phyloP scores from a whole-genome alignment of 345 rosid genomes.

The Kernera saxatilis region DNA sequence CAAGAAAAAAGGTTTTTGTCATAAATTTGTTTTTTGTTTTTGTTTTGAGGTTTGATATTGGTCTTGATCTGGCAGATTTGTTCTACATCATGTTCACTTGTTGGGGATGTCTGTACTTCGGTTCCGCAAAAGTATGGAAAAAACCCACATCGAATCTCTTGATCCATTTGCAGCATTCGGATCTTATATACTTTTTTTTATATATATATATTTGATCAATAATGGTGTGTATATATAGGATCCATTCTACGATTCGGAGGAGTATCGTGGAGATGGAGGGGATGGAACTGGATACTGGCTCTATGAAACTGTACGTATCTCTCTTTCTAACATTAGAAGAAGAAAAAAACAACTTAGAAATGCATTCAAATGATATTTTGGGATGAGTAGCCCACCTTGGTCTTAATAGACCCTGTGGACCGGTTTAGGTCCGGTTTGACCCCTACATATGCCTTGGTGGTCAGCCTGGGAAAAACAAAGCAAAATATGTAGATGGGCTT shows the following conservation, averaged over 20 bases:
- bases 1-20: background rate
- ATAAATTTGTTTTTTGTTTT: background rate
- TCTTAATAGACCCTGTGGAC: background rate
- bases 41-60: background rate
- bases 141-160: background rate
- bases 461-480: background rate
- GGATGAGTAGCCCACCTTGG: background rate
- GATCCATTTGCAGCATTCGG: background rate
- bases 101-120: conserved; percentile 88
- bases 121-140: conserved; percentile 61
- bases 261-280: conserved; percentile 80
- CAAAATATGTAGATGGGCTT: background rate
- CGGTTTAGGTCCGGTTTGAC: background rate
- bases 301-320: conserved; percentile 64
- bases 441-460: background rate
- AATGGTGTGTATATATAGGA: conserved; percentile 40
- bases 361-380: background rate
- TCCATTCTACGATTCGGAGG: conserved; percentile 88
- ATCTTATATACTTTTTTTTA: background rate
- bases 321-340: background rate
- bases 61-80: conserved; percentile 43
- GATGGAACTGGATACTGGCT: conserved; percentile 90
- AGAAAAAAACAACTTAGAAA: too few relatives aligned
- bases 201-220: background rate
- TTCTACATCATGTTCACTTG: conserved; percentile 87